Conservation (phyloP, 2,329 filamentous ascomycete species). For the Cladosporium velox region DNA sequence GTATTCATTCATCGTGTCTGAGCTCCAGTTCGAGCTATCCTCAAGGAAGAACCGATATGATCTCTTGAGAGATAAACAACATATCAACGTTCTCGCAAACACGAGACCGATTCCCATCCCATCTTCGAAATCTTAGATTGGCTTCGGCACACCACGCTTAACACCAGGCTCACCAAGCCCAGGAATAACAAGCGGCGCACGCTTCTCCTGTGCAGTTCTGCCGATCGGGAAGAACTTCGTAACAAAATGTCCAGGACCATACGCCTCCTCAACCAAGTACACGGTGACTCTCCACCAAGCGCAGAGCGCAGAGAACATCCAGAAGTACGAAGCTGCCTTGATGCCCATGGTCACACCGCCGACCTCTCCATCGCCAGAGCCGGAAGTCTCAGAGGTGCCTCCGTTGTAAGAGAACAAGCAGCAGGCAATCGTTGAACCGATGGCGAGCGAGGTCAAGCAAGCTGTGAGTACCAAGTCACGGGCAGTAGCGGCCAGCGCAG, state of each 20-base stretch:
- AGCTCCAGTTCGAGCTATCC: neutral
- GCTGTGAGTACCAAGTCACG: conserved; percentile 26
- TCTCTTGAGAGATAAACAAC: neutral
- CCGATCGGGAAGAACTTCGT: conserved; percentile 31
- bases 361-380: conserved; percentile 25
- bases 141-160: conserved; percentile 30
- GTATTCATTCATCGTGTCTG: neutral
- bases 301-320: conserved; percentile 27
- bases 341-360: conserved; percentile 26
- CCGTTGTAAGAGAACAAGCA: conserved; percentile 27
- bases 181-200: conserved; percentile 27
- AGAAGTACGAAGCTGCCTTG: conserved; percentile 31
- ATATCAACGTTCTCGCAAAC: neutral
- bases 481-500: conserved; percentile 25
- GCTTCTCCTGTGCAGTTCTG: conserved; percentile 26
- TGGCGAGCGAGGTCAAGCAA: conserved; percentile 26
- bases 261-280: conserved; percentile 31
- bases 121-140: neutral
- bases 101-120: neutral
- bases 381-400: conserved; percentile 21
- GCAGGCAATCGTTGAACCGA: conserved; percentile 29
- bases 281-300: conserved; percentile 32
- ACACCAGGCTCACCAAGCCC: conserved; percentile 31
- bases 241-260: conserved; percentile 23
- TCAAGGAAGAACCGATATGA: neutral